phyloP scores from a whole-genome alignment of 2,329 filamentous ascomycete species.

The Cercospora canescens region DNA sequence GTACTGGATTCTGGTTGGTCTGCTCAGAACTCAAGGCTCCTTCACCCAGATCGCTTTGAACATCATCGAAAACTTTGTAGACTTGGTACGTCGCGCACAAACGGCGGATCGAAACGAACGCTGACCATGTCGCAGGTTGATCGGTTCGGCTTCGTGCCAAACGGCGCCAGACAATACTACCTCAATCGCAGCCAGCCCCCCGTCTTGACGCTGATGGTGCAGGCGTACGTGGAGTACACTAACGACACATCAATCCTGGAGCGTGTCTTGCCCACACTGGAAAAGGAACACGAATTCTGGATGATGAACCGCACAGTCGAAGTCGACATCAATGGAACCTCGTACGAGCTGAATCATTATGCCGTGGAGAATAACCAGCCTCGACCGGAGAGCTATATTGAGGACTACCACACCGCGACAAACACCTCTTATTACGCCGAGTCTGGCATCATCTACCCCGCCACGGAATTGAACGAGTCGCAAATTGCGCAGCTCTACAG shows the following conservation, averaged over 20 bases:
- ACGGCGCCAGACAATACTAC: constrained; percentile 68
- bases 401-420: constrained; percentile 66
- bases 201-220: constrained; percentile 66
- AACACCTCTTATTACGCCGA: constrained; percentile 63
- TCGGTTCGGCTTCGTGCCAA: constrained; percentile 65
- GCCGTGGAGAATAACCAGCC: constrained; percentile 65
- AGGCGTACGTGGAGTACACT: constrained; percentile 63
- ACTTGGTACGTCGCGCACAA: constrained; percentile 43
- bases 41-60: constrained; percentile 65
- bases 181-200: constrained; percentile 69
- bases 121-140: constrained; percentile 46
- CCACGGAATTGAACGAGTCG: constrained; percentile 52
- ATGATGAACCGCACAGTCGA: constrained; percentile 60
- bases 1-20: constrained; percentile 55
- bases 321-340: constrained; percentile 46
- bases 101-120: background rate
- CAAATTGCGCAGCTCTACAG: constrained; percentile 58
- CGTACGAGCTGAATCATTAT: constrained; percentile 61
- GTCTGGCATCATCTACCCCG: constrained; percentile 60
- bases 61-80: constrained; percentile 70
- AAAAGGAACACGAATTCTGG: constrained; percentile 66
- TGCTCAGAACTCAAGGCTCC: constrained; percentile 63
- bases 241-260: constrained; percentile 62
- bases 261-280: constrained; percentile 61
- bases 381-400: constrained; percentile 65